Conservation (phyloP, 441 rosid genomes). For the Macaranga tanarius region DNA sequence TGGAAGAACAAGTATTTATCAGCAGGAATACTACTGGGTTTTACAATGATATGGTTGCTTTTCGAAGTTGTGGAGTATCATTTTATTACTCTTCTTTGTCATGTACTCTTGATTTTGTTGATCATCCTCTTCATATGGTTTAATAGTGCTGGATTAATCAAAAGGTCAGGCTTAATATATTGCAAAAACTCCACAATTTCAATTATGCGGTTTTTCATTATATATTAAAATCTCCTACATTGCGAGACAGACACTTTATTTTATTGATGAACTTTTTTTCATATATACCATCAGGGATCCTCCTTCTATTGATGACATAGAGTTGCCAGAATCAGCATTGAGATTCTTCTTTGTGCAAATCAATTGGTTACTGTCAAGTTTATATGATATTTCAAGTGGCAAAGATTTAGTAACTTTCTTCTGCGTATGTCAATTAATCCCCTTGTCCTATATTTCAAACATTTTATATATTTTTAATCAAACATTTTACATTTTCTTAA, state of each 20-base stretch:
- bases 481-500: too few relatives aligned
- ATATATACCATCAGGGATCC: constrained; percentile 31
- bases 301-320: constrained; percentile 36
- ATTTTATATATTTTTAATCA: background rate
- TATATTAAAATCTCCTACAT: too few relatives aligned
- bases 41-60: constrained; percentile 48
- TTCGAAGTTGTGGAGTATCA: constrained; percentile 57
- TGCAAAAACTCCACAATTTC: too few relatives aligned
- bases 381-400: constrained; percentile 46
- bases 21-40: constrained; percentile 39
- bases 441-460: background rate
- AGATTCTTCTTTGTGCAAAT: constrained; percentile 29
- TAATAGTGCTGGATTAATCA: constrained; percentile 35
- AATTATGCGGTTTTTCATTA: background rate
- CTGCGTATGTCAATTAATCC: constrained; percentile 31
- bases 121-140: constrained; percentile 46
- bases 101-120: constrained; percentile 36
- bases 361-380: constrained; percentile 30
- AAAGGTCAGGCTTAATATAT: constrained; percentile 27
- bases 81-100: constrained; percentile 49
- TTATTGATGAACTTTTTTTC: background rate
- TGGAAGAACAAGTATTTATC: constrained; percentile 54
- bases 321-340: constrained; percentile 38
- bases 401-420: constrained; percentile 37
- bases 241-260: too few relatives aligned